Base-by-base conservation (phyloP, 179 eudicot genomes). In the Sideroxylon spinosum region DNA sequence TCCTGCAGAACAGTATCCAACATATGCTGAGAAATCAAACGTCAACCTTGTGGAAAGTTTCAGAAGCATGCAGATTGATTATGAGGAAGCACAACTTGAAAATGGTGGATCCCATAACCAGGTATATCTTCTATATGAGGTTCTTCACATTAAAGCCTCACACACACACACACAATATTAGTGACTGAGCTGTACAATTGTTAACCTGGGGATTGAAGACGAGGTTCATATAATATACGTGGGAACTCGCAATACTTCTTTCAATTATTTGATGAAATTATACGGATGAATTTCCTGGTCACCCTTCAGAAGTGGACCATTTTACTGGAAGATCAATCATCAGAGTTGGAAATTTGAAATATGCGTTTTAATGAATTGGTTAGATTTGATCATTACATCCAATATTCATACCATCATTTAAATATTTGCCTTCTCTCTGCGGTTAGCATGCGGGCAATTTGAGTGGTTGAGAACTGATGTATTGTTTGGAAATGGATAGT, bases 21-120 rank as follows among this genome's bases (percentile, higher is more conserved):
- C 81, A 68, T 82, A 86, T 82, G 91, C 91, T 26, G 86, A 89
- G 44, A 90, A 81, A 78, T 83, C 94, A 77, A 85, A 84, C 76
- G 80, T 83, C 74, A 90, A 88, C 81, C 91, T 92, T 50, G 93
- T 92, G 53, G 94, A 90, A 72, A 88, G 78, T 76, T 90, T 92
- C 73, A 92, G 87, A 83, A 86, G 85, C 85, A 89, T 92, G 93
- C 93, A 87, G 72, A 56, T 89, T 77, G 91, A 80, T 55, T 55
- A 55, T 68, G 97, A 87, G 81, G 91, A 86, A 14, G 90, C 86
- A 71, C 86, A 87, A 61, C 87, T 82, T 81, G 90, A 92, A 86
- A 90, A 89, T 77, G 94, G 97, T 74, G 93, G 78, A 29, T 68
- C 88, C 61, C 84, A 78, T 78, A 88, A 89, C 52, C 90, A 90